Base-by-base conservation (phyloP, 257 asterid species). In the Nemophila menziesii region DNA sequence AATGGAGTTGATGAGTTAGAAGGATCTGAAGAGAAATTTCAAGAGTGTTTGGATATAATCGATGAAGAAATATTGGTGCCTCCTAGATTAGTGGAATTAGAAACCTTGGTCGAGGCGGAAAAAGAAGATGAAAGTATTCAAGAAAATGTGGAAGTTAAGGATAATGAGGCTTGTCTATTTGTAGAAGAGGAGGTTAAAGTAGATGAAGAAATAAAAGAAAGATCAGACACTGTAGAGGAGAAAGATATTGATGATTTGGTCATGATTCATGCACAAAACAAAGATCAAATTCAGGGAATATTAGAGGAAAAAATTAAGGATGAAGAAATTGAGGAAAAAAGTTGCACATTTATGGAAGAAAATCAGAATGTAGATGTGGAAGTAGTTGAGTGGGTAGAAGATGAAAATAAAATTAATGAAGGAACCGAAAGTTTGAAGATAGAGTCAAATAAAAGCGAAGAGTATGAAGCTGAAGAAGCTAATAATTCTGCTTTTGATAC, bases 101-200 rank as follows among this genome's bases (percentile, higher is more conserved):
- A 29, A 49, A 59, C 34, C 52, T 52, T 41, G 39, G 47, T 49
- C 43, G 66, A 60, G 51, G 79, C 52, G 49, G 78, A 66, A 60
- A 75, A 58, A 49, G 61, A 39, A 40, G 4, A 20, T 6, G 45
- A 52, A n/a, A 17, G 39, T 16, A 26, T 38, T 33, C 45, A 60
- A n/a, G 73, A 44, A 43, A 45, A 37, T 57, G 63, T 49, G 22
- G 36, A 48, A 21, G 52, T 39, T n/a, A 29, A 53, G 53, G 46
- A 66, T 57, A 71, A 19, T 8, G 78, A 61, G 50, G 54, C 43
- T 64, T 48, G 29, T 44, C 55, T 33, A 37, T 58, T 51, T 59
- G 52, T 58, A 44, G 73, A 38, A 42, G 50, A 49, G 51, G 72
- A 63, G 24, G 44, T 55, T 52, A 51, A 33, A 46, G 65, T 58